Percentiles rank a stretch among this genome's conserved stretches.
phyloP scores from a whole-genome alignment of 2,329 filamentous ascomycete species.

The Aspergillus quadricinctus region DNA sequence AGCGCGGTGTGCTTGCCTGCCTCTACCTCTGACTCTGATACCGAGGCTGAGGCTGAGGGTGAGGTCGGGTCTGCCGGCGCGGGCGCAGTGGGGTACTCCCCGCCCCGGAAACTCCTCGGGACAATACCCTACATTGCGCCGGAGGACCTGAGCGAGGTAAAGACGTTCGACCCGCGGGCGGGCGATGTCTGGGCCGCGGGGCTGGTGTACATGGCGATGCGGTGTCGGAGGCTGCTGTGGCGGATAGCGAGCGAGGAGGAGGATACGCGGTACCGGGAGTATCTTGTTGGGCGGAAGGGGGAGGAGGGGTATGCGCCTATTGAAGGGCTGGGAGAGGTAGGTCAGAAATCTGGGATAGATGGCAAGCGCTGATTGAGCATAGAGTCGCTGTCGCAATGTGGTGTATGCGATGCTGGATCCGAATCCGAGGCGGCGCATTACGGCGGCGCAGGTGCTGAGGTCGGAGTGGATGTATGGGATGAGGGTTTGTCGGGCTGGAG shows the following conservation, averaged over 20 bases:
- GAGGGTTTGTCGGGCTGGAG: constrained; percentile 19
- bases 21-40: neutral
- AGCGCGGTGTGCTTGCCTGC: constrained; percentile 9
- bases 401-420: constrained; percentile 31
- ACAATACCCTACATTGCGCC: constrained; percentile 84
- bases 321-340: constrained; percentile 21
- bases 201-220: constrained; percentile 24
- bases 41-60: neutral
- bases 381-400: constrained; percentile 20
- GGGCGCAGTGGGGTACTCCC: neutral
- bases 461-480: constrained; percentile 26
- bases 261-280: constrained; percentile 22
- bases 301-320: constrained; percentile 24
- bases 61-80: constrained; percentile 12
- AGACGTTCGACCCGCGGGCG: constrained; percentile 4
- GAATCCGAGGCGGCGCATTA: constrained; percentile 18
- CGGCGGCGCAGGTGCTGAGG: constrained; percentile 15
- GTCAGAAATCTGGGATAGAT: neutral
- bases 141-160: constrained; percentile 44
- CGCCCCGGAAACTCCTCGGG: constrained; percentile 42
- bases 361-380: neutral
- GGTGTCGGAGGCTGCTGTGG: constrained; percentile 24
- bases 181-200: constrained; percentile 29
- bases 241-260: constrained; percentile 19
- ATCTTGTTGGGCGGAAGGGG: constrained; percentile 13